Evolutionary conservation across 2,329 filamentous ascomycete genomes (phyloP), one percentile per base, ranked within the genome.

Genomic region (Phialocephala sp.): DNA sequence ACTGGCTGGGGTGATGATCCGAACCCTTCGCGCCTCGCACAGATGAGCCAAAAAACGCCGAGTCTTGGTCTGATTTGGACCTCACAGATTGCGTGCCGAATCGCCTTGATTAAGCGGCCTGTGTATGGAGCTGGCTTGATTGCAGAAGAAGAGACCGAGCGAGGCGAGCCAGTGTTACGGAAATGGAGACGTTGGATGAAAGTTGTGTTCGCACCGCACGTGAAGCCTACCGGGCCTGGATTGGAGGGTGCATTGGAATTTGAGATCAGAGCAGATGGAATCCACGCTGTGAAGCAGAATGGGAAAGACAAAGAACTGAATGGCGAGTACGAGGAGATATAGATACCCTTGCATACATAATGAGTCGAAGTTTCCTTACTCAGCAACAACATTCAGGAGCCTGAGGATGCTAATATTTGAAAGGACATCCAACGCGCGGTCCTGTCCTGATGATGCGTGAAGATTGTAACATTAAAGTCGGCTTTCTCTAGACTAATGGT

Each of bases 1-100:
- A 96, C 94, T 4, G 94, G 95, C 69, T 97, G 95, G 94, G 93
- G 94, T 24, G 92, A 97, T 76, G 83, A 88, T 63, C 80, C 84
- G 18, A 73, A 78, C 32, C 71, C 71, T 12, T 66, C 69, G 18
- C 55, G 66, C 27, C 32, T 69, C 2, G 77, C 80, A 22, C 74
- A 79, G 14, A 77, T 80, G 58, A 78, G 80, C 32, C 79, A 90
- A 63, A 98, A 97, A 79, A 97, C 92, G 0, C 94, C 94, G 0
- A 91, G 91, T 8, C 80, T 98, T 27, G 94, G 94, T 0, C 83
- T 97, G 8, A 90, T 96, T 12, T 98, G 94, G 94, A 89, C 92
- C 2, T 94, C 93, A 36, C 94, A 97, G 80, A 88, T 97, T 58
- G 88, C 92, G 0, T 89, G 89, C 72, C 90, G 94, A 12, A 87